Conservation (phyloP, 805 yeast genomes). For the Clavispora fructus region DNA sequence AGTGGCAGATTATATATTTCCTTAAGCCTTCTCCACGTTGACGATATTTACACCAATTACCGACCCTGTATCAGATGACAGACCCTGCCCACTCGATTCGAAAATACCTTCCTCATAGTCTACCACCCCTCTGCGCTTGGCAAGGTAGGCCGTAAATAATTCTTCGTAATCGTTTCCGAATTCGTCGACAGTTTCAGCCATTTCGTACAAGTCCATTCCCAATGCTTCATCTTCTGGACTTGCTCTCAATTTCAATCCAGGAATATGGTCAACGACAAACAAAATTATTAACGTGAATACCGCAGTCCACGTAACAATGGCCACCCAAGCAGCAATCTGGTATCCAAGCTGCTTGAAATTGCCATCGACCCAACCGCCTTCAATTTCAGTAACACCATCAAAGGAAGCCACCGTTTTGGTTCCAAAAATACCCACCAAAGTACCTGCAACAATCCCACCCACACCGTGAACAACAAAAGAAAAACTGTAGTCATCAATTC, state of each 20-base stretch:
- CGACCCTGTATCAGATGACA: not conserved
- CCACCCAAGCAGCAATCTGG: slow-evolving; percentile 40
- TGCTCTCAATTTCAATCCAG: slow-evolving; percentile 45
- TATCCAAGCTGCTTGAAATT: slow-evolving; percentile 42
- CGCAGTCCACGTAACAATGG: slow-evolving; percentile 42
- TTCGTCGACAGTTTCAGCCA: slow-evolving; percentile 45
- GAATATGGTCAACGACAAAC: slow-evolving; percentile 45
- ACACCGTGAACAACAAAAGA: slow-evolving; percentile 44
- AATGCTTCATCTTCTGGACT: slow-evolving; percentile 42
- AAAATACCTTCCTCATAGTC: slow-evolving; percentile 5
- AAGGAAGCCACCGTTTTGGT: slow-evolving; percentile 38
- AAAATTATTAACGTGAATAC: slow-evolving; percentile 39
- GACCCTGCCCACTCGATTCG: slow-evolving; percentile 1
- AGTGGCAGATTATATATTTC: not conserved
- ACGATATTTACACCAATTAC: slow-evolving; percentile 5
- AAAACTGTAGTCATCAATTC: slow-evolving; percentile 42
- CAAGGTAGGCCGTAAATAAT: slow-evolving; percentile 19
- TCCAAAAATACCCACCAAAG: slow-evolving; percentile 42
- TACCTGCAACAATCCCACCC: slow-evolving; percentile 43
- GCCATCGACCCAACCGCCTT: slow-evolving; percentile 45
- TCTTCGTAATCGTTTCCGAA: slow-evolving; percentile 30
- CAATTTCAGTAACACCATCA: slow-evolving; percentile 39
- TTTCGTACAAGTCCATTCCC: slow-evolving; percentile 48
- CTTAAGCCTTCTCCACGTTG: slow-evolving; percentile 10
- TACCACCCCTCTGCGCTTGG: slow-evolving; percentile 9